Conservation (phyloP, 371 early-diverging fungal species). For the Lichtheimia ornata region DNA sequence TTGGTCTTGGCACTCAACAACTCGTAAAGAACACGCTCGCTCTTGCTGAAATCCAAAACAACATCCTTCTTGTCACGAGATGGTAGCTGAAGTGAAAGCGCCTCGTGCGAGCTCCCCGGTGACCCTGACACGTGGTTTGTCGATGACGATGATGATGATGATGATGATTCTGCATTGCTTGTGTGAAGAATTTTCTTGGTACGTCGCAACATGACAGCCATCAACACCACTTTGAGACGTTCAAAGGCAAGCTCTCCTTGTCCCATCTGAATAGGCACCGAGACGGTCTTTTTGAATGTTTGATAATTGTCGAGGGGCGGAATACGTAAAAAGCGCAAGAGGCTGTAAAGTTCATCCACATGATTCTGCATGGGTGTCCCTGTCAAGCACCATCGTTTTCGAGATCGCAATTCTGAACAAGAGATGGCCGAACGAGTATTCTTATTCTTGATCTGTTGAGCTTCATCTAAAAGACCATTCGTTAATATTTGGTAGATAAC, state of each 20-base stretch:
- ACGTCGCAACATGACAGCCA: constrained; percentile 75
- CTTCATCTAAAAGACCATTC: constrained; percentile 79
- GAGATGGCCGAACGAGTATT: constrained; percentile 66
- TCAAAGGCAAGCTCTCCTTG: constrained; percentile 40
- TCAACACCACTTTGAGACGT: constrained; percentile 61
- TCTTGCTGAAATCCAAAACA: constrained; percentile 46
- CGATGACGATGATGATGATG: constrained; percentile 2
- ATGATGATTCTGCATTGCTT: constrained; percentile 1
- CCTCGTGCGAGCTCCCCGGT: background rate
- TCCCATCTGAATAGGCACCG: constrained; percentile 47
- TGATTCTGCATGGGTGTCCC: constrained; percentile 87
- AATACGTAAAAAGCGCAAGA: constrained; percentile 78
- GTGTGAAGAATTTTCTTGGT: constrained; percentile 52
- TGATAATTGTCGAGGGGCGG: constrained; percentile 59
- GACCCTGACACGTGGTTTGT: constrained; percentile 1
- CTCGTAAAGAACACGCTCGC: constrained; percentile 67
- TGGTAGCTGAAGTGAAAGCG: constrained; percentile 61
- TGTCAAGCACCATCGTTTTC: constrained; percentile 85
- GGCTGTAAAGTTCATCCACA: constrained; percentile 83
- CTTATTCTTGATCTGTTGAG: constrained; percentile 85
- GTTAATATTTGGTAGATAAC: constrained; percentile 5
- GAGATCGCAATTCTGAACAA: constrained; percentile 57
- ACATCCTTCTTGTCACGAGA: constrained; percentile 56
- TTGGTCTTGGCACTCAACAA: constrained; percentile 53
- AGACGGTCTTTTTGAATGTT: constrained; percentile 60